These are phyloP conservation scores for Datura wrightii DNA, from an alignment of 257 asterid species.

Conservation along the genomic window DNA sequence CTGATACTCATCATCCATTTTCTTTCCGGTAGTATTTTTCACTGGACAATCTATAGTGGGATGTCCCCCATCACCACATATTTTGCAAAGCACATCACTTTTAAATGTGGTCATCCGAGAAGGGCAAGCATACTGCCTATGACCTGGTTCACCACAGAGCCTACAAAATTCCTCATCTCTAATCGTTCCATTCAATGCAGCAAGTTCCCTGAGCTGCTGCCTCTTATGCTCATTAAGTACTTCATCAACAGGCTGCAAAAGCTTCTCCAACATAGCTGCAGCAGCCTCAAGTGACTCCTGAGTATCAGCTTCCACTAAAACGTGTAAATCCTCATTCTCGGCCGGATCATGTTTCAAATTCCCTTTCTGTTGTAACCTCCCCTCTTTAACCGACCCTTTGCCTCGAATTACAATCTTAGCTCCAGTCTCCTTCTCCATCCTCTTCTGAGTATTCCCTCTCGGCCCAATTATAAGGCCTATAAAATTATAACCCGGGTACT, in stretches of 20 bases:
- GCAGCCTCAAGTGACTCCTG: conserved; percentile 92
- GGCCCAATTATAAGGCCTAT: conserved; percentile 94
- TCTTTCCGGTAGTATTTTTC: conserved; percentile 88
- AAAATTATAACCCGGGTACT: conserved; percentile 92
- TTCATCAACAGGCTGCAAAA: conserved; percentile 95
- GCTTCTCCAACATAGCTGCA: conserved; percentile 94
- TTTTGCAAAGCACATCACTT: conserved; percentile 88
- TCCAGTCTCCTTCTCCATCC: conserved; percentile 96
- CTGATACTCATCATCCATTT: conserved; percentile 98
- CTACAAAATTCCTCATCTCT: conserved; percentile 93
- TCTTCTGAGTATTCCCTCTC: conserved; percentile 93
- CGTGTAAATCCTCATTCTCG: conserved; percentile 96
- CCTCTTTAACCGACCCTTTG: conserved; percentile 93
- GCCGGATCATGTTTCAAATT: conserved; percentile 85
- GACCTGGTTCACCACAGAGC: conserved; percentile 94
- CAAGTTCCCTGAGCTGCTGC: conserved; percentile 96
- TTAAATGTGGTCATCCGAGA: conserved; percentile 79
- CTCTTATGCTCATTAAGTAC: conserved; percentile 96
- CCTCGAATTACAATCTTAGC: conserved; percentile 97
- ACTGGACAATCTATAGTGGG: conserved; percentile 96
- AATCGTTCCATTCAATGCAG: conserved; percentile 93
- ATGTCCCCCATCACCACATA: conserved; percentile 97
- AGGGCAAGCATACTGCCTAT: conserved; percentile 91
- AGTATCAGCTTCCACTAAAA: conserved; percentile 90
- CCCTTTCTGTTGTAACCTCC: conserved; percentile 87